Evolutionary conservation across 148 eudicot species (phyloP).

Genomic region (Camellia granthamiana): DNA sequence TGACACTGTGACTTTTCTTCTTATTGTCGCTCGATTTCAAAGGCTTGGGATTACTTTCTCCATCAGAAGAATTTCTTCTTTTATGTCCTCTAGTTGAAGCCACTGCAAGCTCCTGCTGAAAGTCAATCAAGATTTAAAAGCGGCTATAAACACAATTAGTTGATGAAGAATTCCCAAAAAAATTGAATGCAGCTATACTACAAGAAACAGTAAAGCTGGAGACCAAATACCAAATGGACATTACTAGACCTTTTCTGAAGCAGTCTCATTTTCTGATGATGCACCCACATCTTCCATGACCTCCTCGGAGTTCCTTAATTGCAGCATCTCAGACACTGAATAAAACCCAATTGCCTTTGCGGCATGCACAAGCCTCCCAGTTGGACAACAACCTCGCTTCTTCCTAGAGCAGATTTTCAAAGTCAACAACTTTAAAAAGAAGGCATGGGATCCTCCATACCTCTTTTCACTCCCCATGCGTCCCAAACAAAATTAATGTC

Average conservation of each 20-base stretch:
- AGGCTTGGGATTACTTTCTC: constrained; percentile 1
- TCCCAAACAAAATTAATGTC: too few species aligned
- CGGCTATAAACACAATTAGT: constrained; percentile 1
- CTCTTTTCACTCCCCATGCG: too few species aligned
- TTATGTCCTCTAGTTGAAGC: constrained; percentile 13
- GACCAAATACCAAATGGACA: background rate
- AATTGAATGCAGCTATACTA: background rate
- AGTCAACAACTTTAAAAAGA: too few species aligned
- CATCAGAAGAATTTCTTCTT: constrained; percentile 2
- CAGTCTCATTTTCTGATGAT: background rate
- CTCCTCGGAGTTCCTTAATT: constrained; percentile 3
- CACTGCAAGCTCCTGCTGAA: constrained; percentile 11
- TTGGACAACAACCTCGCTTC: constrained; percentile 22
- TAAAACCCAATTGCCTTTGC: constrained; percentile 20
- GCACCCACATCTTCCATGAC: constrained; percentile 1
- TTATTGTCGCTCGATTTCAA: background rate
- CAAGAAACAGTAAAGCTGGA: background rate
- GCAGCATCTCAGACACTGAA: constrained; percentile 21
- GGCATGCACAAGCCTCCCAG: constrained; percentile 8
- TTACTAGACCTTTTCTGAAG: background rate
- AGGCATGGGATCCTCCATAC: too few species aligned
- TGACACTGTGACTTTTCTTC: background rate
- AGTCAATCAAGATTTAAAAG: background rate
- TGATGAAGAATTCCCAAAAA: background rate
- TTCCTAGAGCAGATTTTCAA: constrained; percentile 12